A percentile compares a stretch with the other conserved stretches of the same genome.
phyloP scores from a whole-genome alignment of 352 stramenopile species.

The Phytophthora fragariae region DNA sequence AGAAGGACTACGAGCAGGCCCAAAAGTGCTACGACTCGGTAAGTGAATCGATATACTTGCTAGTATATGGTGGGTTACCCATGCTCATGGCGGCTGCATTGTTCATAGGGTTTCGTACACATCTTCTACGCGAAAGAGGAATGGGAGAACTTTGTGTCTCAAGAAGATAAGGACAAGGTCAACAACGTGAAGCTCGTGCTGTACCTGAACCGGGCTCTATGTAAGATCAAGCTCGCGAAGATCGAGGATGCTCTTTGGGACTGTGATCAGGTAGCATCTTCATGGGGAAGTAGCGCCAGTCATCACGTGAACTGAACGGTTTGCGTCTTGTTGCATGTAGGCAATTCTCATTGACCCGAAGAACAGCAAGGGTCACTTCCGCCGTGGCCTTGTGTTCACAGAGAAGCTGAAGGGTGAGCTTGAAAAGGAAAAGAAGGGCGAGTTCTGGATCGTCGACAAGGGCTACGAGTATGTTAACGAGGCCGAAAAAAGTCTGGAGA shows the following conservation, averaged over 20 bases:
- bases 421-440: conserved; percentile 78
- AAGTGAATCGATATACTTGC: not conserved
- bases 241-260: conserved; percentile 88
- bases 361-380: conserved; percentile 83
- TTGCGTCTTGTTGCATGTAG: conserved; percentile 28
- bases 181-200: conserved; percentile 85
- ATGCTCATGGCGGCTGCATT: conserved; percentile 9
- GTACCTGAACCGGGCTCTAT: conserved; percentile 85
- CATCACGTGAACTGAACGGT: not conserved
- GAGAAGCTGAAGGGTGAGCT: conserved; percentile 86
- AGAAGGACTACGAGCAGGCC: conserved; percentile 76
- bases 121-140: conserved; percentile 90
- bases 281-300: not conserved
- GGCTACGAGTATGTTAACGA: conserved; percentile 76
- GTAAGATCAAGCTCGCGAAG: conserved; percentile 87
- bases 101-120: conserved; percentile 78
- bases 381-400: conserved; percentile 77
- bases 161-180: conserved; percentile 79
- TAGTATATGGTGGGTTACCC: not conserved
- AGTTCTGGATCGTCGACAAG: conserved; percentile 91
- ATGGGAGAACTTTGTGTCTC: conserved; percentile 79
- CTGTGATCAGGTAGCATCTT: conserved; percentile 71
- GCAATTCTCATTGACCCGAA: conserved; percentile 70
- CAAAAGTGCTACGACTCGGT: conserved; percentile 91
- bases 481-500: conserved; percentile 78